Conservation (phyloP, 495 filamentous ascomycete species). For the Elaphomyces granulatus region DNA sequence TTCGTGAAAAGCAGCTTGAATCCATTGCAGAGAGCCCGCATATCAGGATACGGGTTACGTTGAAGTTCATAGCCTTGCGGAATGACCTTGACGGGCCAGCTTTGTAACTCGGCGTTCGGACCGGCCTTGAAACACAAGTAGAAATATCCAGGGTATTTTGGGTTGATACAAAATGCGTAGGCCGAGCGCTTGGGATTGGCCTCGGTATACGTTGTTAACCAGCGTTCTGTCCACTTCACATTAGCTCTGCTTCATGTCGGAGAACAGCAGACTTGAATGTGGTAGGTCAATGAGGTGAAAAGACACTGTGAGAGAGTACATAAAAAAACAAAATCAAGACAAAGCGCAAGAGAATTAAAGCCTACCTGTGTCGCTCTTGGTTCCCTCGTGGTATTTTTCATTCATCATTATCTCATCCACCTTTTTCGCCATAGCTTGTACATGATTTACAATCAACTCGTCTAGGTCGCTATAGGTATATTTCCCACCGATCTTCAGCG, state of each 20-base stretch:
- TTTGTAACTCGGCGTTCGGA: constrained; percentile 48
- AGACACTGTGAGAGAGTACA: constrained; percentile 18
- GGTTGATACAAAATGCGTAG: constrained; percentile 88
- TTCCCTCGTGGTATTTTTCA: constrained; percentile 77
- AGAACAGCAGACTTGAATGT: neutral
- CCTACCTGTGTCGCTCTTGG: constrained; percentile 73
- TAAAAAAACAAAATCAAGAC: constrained; percentile 2
- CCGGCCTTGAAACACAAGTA: constrained; percentile 90
- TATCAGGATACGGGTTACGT: constrained; percentile 78
- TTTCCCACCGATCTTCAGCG: constrained; percentile 67
- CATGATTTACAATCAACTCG: constrained; percentile 91
- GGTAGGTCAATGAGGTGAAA: neutral
- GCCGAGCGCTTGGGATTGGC: constrained; percentile 88
- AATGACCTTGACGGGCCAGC: constrained; percentile 82
- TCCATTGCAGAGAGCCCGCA: constrained; percentile 85
- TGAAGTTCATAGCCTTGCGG: constrained; percentile 81
- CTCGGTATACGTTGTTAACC: constrained; percentile 87
- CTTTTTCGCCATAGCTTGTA: constrained; percentile 95
- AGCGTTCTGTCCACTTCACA: constrained; percentile 50
- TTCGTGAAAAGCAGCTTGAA: constrained; percentile 52
- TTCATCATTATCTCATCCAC: constrained; percentile 89
- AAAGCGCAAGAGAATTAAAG: constrained; percentile 7
- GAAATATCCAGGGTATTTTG: constrained; percentile 89
- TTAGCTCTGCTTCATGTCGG: neutral
- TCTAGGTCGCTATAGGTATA: constrained; percentile 92